Evolutionary conservation across 768 basidiomycete species (phyloP), one percentile per base, ranked within the genome.

Genomic region (Boletus insuetus): DNA sequence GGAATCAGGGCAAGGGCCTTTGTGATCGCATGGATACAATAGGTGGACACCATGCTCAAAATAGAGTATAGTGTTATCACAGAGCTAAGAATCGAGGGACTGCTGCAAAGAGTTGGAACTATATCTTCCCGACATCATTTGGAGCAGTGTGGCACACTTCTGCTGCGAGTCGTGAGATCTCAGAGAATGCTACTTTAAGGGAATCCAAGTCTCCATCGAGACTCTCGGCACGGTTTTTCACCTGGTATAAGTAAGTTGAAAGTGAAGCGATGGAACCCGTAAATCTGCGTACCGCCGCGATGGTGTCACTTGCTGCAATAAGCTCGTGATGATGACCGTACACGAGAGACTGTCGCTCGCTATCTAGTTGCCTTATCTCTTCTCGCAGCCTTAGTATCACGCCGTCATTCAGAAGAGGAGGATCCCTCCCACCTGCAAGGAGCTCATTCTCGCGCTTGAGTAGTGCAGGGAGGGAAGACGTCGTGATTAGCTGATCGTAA

Each of bases 291-390:
- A 94, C 92, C 6, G 87, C 84, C 56, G 86, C 84, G 59, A 97
- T 96, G 10, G 94, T 96, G 63, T 94, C 91, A 55, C 88, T 92
- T 3, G 94, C 94, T 1, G 91, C 91, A 48, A 97, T 94, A 19
- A 97, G 85, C 60, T 97, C 94, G 55, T 94, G 92, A 64, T 97
- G 94, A 65, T 95, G 94, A 63, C 95, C 94, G 67, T 97, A 97
- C 12, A 97, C 94, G 42, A 97, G 77, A 10, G 89, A 88, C 70
- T 97, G 94, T 22, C 91, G 77, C 64, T 96, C 94, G 64, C 87
- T 84, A 53, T 96, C 92, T 14, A 97, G 73, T 58, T 92, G 83
- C 32, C 90, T 79, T 55, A 97, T 95, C 70, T 96, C 94, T 94
- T 40, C 22, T 37, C 16, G 38, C 12, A 44, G 39, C 13, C 37